Evolutionary conservation across 2,329 filamentous ascomycete species (phyloP), one percentile per base, ranked within the genome.

Genomic region (Pseudogymnoascus sp.): DNA sequence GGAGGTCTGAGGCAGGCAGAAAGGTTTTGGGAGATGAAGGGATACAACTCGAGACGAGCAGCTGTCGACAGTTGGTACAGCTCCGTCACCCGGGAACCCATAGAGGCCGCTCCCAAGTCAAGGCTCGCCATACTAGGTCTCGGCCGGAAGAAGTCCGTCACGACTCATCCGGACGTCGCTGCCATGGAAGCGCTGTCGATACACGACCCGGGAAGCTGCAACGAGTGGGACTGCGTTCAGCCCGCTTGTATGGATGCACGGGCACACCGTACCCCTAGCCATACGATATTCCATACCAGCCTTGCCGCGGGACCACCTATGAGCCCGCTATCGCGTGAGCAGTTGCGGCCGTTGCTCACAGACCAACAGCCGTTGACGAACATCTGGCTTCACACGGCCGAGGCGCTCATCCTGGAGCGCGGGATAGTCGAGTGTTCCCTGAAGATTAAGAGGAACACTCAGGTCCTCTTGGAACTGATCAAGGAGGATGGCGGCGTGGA

Each of bases 21-120:
- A 68, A 78, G 81, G 51, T 79, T 88, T 37, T 88, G 85, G 85
- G 84, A 87, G 70, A 84, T 85, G 41, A 86, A 86, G 69, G 84
- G 85, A 1, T 88, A 88, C 73, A 88, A 86, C 70, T 78, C 77
- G 62, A 79, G 85, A 34, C 79, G 85, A 64, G 78, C 78, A 19
- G 81, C 82, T 1, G 85, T 88, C 14, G 85, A 88, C 69, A 75
- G 71, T 4, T 88, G 85, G 85, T 86, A 83, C 71, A 78, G 79
- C 43, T 78, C 76, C 16, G 73, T 88, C 7, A 77, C 78, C 1
- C 81, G 77, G 65, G 80, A 81, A 7, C 70, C 74, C 19, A 62
- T 73, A 5, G 69, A 79, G 7, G 69, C 78, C 5, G 60, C 69
- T 3, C 64, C 76, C 6, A 87, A 84, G 70, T 76, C 79, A 76